Conservation (phyloP, 495 filamentous ascomycete species). For the Xylaria cubensis region DNA sequence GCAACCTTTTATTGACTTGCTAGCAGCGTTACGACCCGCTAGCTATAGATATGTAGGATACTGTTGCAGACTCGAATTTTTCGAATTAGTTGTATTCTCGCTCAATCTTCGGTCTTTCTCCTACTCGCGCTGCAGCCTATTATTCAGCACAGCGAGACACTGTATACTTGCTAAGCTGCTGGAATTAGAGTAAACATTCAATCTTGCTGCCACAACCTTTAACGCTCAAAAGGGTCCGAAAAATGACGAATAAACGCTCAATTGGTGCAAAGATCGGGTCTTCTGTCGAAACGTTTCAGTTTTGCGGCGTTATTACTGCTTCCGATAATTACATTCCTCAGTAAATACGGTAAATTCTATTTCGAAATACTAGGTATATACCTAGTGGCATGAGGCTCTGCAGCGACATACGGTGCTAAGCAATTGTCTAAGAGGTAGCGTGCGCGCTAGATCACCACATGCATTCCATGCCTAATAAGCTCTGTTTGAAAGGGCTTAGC, state of each 20-base stretch:
- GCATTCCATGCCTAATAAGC: not conserved
- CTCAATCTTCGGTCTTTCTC: slow-evolving; percentile 13
- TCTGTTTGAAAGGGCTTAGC: not conserved
- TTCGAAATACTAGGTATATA: not conserved
- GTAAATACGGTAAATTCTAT: not conserved
- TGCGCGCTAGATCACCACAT: not conserved
- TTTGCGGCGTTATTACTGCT: not conserved
- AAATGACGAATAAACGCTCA: not conserved
- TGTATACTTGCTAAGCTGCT: not conserved
- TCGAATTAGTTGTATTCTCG: not conserved
- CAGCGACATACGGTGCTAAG: no score
- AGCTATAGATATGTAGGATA: not conserved
- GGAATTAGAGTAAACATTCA: not conserved
- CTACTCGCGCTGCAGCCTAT: not conserved
- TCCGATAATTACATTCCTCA: not conserved
- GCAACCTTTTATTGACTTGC: not conserved
- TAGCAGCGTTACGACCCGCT: not conserved
- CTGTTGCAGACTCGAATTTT: not conserved
- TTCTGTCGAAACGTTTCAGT: not conserved
- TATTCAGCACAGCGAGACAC: not conserved
- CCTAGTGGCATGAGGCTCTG: not conserved
- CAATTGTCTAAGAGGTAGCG: not conserved
- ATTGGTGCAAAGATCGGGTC: not conserved
- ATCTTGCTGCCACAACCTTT: not conserved
- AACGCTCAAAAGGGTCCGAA: not conserved